Conservation (phyloP, 225 moss, liverwort and hornwort species). For the Antitrichia curtipendula region DNA sequence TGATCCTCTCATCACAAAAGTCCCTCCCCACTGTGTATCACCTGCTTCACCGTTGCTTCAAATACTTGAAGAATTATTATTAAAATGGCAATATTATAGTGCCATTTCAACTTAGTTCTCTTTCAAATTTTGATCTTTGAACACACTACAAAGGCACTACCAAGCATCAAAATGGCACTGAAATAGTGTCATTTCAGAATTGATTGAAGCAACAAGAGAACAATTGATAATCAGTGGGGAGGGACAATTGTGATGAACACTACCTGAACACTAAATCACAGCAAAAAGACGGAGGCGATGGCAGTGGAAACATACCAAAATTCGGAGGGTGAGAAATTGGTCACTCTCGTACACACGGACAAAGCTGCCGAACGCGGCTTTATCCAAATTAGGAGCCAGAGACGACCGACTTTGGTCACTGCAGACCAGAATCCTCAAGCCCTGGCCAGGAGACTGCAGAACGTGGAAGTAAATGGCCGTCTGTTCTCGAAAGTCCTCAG, state of each 20-base stretch:
- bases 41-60: neutral
- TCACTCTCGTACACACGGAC: slow-evolving; percentile 54
- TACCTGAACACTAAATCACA: neutral
- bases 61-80: neutral
- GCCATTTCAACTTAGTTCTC: neutral
- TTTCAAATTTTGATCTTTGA: neutral
- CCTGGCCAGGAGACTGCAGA: slow-evolving; percentile 18
- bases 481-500: slow-evolving; percentile 20
- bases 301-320: slow-evolving; percentile 27
- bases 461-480: slow-evolving; percentile 37
- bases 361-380: slow-evolving; percentile 49
- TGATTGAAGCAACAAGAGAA: neutral
- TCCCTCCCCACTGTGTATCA: neutral
- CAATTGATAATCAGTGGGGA: neutral
- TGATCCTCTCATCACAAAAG: neutral
- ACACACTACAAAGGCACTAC: neutral
- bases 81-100: neutral
- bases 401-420: slow-evolving; percentile 56
- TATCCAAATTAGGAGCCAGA: slow-evolving; percentile 45
- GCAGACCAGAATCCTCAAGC: slow-evolving; percentile 30
- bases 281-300: neutral
- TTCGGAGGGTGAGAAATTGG: slow-evolving; percentile 48
- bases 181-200: neutral
- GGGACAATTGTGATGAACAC: neutral
- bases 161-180: neutral